Evolutionary conservation across 768 basidiomycete species (phyloP).

Genomic region (Paxillus rubicundulus): DNA sequence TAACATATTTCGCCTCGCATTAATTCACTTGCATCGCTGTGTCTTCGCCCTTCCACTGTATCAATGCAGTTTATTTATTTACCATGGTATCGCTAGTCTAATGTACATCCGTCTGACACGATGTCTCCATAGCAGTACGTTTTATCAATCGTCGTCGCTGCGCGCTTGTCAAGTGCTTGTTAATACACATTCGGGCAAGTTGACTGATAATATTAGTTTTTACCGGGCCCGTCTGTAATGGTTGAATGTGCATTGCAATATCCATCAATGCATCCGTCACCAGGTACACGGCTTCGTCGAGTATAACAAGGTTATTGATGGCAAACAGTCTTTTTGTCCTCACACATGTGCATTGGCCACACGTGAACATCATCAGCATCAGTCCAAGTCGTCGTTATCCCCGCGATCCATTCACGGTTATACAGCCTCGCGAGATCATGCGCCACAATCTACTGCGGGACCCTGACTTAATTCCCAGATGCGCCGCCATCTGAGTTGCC

Average conservation of each 20-base stretch:
- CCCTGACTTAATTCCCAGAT: too few relatives aligned
- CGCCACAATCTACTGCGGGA: too few relatives aligned
- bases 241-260: background rate
- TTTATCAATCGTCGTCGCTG: background rate
- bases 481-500: too few relatives aligned
- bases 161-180: background rate
- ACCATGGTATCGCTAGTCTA: constrained; percentile 14
- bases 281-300: too few relatives aligned
- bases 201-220: background rate
- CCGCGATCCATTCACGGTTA: too few relatives aligned
- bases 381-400: too few relatives aligned
- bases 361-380: too few relatives aligned
- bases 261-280: background rate
- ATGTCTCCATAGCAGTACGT: background rate
- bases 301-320: background rate
- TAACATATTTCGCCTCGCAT: constrained; percentile 21
- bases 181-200: background rate
- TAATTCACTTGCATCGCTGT: background rate
- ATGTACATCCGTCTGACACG: constrained; percentile 2
- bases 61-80: constrained; percentile 26
- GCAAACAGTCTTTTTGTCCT: background rate
- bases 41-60: constrained; percentile 21
- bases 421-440: too few relatives aligned
- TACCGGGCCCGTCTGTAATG: background rate
- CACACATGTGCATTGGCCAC: too few relatives aligned